These are phyloP conservation scores for Bipolaris gigantea DNA, from an alignment of 2,329 filamentous ascomycete genomes.

Conservation along the genomic window DNA sequence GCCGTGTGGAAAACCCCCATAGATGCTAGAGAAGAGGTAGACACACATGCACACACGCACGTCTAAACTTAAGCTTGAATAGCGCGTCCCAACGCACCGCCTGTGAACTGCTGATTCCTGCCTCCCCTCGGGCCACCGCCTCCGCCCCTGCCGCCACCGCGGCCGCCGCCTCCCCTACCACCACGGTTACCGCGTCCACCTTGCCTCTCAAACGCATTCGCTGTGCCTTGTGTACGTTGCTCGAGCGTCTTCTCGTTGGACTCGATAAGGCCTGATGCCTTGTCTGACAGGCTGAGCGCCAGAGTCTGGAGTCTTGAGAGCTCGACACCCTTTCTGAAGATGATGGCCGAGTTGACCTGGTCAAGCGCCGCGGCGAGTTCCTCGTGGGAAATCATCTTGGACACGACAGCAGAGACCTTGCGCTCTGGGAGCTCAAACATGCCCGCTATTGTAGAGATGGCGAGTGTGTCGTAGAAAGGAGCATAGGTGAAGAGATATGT, in stretches of 20 bases:
- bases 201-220: slow-evolving; percentile 93
- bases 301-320: slow-evolving; percentile 93
- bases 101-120: slow-evolving; percentile 78
- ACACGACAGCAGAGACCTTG: slow-evolving; percentile 93
- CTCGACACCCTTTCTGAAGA: slow-evolving; percentile 99
- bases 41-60: neutral
- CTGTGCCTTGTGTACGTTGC: slow-evolving; percentile 93
- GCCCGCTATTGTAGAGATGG: slow-evolving; percentile 76
- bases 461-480: slow-evolving; percentile 96
- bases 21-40: neutral
- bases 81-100: slow-evolving; percentile 70
- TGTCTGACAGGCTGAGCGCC: slow-evolving; percentile 91
- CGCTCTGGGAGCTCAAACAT: slow-evolving; percentile 95
- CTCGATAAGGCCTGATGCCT: slow-evolving; percentile 94
- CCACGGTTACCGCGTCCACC: slow-evolving; percentile 77
- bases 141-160: slow-evolving; percentile 60
- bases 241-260: slow-evolving; percentile 96
- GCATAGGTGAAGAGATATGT: slow-evolving; percentile 99
- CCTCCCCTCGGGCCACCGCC: slow-evolving; percentile 60
- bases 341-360: slow-evolving; percentile 95
- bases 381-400: slow-evolving; percentile 99
- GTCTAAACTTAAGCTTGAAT: slow-evolving; percentile 49
- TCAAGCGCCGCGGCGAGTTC: slow-evolving; percentile 94
- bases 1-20: neutral
- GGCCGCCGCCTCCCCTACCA: slow-evolving; percentile 57